Conservation (phyloP, 768 basidiomycete genomes). For the Lactarius sp. region DNA sequence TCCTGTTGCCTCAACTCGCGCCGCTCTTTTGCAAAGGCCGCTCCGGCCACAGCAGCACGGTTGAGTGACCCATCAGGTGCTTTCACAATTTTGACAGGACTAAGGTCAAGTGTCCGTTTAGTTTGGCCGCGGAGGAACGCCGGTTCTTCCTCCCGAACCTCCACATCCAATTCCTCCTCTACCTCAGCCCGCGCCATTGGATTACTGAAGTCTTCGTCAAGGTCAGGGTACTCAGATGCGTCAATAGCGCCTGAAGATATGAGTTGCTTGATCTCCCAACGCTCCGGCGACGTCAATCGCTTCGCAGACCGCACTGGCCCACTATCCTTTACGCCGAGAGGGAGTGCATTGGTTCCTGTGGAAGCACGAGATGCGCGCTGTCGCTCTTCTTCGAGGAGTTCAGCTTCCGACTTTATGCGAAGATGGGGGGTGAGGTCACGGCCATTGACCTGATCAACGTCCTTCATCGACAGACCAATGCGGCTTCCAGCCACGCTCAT, state of each 20-base stretch:
- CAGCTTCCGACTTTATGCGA: conserved; percentile 89
- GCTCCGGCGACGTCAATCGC: conserved; percentile 89
- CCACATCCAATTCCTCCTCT: conserved; percentile 96
- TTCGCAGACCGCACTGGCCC: conserved; percentile 74
- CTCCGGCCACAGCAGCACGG: conserved; percentile 89
- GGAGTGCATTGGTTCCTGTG: conserved; percentile 84
- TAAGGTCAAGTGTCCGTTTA: conserved; percentile 89
- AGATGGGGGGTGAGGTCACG: conserved; percentile 93
- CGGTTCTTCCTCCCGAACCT: conserved; percentile 95
- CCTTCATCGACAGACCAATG: conserved; percentile 92
- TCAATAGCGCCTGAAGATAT: conserved; percentile 92
- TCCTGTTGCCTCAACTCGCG: conserved; percentile 93
- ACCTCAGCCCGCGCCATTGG: conserved; percentile 77
- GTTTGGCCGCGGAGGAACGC: conserved; percentile 95
- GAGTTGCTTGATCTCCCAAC: conserved; percentile 99
- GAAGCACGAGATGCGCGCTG: conserved; percentile 54
- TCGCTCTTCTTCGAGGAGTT: conserved; percentile 76
- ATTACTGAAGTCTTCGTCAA: conserved; percentile 81
- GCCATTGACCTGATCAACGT: conserved; percentile 89
- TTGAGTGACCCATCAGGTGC: conserved; percentile 98
- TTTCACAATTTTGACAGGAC: conserved; percentile 97
- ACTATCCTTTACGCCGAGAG: conserved; percentile 53
- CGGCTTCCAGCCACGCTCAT: conserved; percentile 85
- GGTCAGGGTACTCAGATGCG: conserved; percentile 89
- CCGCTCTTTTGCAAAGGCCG: conserved; percentile 90